Evolutionary conservation across 345 rosid genomes (phyloP).

Genomic region (Salix exigua): DNA sequence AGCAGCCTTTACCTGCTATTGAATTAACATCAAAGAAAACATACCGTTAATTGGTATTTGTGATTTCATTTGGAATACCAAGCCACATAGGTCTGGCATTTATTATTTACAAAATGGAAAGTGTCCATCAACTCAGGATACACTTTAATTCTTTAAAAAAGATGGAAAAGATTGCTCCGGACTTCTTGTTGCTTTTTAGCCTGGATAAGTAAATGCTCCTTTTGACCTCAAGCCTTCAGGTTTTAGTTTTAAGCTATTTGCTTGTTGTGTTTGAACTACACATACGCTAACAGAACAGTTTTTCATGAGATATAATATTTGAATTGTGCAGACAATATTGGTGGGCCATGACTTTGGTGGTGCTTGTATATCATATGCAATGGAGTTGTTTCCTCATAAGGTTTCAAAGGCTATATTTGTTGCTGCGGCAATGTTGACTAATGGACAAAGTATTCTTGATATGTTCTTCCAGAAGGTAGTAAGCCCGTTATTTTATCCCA

Average conservation of each 20-base stretch:
- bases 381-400: slow-evolving; percentile 80
- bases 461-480: slow-evolving; percentile 66
- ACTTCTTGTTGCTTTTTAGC: not conserved
- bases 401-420: slow-evolving; percentile 69
- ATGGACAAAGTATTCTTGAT: slow-evolving; percentile 75
- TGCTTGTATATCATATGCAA: slow-evolving; percentile 72
- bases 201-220: not conserved
- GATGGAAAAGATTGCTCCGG: not conserved
- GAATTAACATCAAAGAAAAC: not conserved
- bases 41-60: not conserved
- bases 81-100: not conserved
- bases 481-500: slow-evolving; percentile 7
- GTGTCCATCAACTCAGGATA: not conserved
- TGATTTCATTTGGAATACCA: not conserved
- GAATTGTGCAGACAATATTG: slow-evolving; percentile 66
- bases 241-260: slow-evolving; percentile 2
- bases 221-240: not conserved
- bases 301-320: not conserved
- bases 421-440: slow-evolving; percentile 75
- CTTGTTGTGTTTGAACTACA: not conserved
- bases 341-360: slow-evolving; percentile 98
- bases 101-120: not conserved
- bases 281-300: not conserved
- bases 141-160: not conserved
- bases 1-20: not conserved